These are phyloP conservation scores for Diaporthe batatas DNA, from an alignment of 2,329 filamentous ascomycete genomes.

Conservation along the genomic window DNA sequence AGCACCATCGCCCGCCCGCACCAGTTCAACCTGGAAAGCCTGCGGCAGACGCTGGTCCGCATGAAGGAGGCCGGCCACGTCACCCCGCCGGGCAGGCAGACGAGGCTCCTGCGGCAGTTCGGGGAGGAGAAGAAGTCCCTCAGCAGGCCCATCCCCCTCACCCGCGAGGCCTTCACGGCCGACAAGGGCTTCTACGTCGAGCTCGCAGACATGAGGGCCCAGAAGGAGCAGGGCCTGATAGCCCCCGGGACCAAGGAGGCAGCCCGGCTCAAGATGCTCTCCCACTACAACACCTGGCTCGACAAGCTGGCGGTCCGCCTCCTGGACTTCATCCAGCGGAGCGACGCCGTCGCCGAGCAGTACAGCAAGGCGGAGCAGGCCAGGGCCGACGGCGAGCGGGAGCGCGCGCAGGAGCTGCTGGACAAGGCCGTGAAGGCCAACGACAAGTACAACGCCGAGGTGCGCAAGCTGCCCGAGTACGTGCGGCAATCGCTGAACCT, in stretches of 20 bases:
- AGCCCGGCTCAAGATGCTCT: slow-evolving; percentile 40
- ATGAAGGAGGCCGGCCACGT: slow-evolving; percentile 60
- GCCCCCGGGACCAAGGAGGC: background rate
- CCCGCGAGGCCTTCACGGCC: slow-evolving; percentile 46
- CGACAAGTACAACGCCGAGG: slow-evolving; percentile 47
- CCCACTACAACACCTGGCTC: slow-evolving; percentile 38
- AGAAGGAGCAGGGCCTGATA: slow-evolving; percentile 43
- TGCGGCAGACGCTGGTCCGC: slow-evolving; percentile 54
- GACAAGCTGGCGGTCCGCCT: slow-evolving; percentile 42
- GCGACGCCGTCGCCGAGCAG: slow-evolving; percentile 48
- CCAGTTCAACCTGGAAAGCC: slow-evolving; percentile 62
- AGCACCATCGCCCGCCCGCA: slow-evolving; percentile 57
- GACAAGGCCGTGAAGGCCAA: slow-evolving; percentile 41
- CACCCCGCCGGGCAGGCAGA: slow-evolving; percentile 62
- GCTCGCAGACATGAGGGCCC: slow-evolving; percentile 55
- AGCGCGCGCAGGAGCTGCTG: background rate
- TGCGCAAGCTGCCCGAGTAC: slow-evolving; percentile 54
- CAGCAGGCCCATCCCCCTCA: slow-evolving; percentile 43
- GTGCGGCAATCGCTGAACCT: slow-evolving; percentile 46
- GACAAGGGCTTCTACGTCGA: slow-evolving; percentile 59
- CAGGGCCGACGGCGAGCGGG: background rate
- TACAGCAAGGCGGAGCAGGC: slow-evolving; percentile 19
- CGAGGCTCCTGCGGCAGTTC: slow-evolving; percentile 46
- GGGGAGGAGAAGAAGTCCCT: slow-evolving; percentile 45
- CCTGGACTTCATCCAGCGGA: slow-evolving; percentile 51